These are phyloP conservation scores for Mycena haematopus DNA, from an alignment of 768 basidiomycete genomes.

Conservation along the genomic window DNA sequence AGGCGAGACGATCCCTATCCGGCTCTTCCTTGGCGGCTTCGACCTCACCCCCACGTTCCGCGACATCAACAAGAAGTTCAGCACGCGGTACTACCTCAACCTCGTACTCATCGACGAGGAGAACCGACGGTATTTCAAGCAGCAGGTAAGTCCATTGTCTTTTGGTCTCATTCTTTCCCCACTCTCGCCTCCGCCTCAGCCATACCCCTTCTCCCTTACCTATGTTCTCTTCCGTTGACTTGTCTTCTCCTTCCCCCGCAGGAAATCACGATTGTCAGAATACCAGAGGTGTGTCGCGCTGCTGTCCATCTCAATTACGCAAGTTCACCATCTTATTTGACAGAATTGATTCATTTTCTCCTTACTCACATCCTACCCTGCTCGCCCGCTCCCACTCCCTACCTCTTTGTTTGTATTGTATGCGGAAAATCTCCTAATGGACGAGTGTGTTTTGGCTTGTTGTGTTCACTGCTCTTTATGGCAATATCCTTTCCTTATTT, in stretches of 20 bases:
- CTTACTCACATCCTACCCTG: neutral
- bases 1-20: constrained; percentile 99
- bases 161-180: neutral
- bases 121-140: constrained; percentile 97
- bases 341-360: constrained; percentile 14
- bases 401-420: constrained; percentile 18
- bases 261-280: constrained; percentile 91
- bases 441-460: neutral
- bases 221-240: neutral
- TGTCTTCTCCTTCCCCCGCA: constrained; percentile 31
- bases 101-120: constrained; percentile 97
- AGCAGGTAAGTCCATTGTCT: constrained; percentile 63
- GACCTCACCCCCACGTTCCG: constrained; percentile 98
- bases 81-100: constrained; percentile 95
- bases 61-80: constrained; percentile 99
- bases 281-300: constrained; percentile 70
- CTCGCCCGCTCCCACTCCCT: neutral
- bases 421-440: constrained; percentile 12
- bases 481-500: no score
- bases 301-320: neutral
- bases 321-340: neutral
- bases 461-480: neutral
- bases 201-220: neutral
- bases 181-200: neutral
- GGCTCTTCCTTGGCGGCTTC: constrained; percentile 96